Evolutionary conservation across 768 basidiomycete genomes (phyloP).

Genomic region (Phylloporus sp.): DNA sequence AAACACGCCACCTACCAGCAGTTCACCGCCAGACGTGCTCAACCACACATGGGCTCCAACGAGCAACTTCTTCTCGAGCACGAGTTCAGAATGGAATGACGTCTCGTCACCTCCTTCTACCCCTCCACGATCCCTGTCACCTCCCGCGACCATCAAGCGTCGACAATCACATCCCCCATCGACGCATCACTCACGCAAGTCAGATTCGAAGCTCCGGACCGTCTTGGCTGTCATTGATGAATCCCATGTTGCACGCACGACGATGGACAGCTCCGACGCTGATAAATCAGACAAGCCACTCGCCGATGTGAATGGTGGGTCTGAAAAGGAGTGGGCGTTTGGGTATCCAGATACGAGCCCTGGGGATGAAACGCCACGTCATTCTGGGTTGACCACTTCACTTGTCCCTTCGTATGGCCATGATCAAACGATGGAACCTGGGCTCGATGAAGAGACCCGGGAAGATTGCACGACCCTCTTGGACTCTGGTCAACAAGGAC

Average conservation of each 20-base stretch:
- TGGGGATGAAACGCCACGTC: conserved; percentile 47
- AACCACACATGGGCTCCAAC: conserved; percentile 51
- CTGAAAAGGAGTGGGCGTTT: conserved; percentile 37
- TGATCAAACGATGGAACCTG: conserved; percentile 20
- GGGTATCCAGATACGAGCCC: conserved; percentile 31
- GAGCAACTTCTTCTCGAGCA: conserved; percentile 44
- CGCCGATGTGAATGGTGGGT: conserved; percentile 29
- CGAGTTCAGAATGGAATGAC: conserved; percentile 56
- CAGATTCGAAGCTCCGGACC: conserved; percentile 64
- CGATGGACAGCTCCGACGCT: conserved; percentile 22
- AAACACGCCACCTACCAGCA: conserved; percentile 36
- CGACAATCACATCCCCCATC: conserved; percentile 50
- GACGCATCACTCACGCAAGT: conserved; percentile 46
- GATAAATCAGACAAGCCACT: conserved; percentile 20
- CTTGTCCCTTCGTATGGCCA: conserved; percentile 20
- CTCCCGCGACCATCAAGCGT: conserved; percentile 39
- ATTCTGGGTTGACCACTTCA: conserved; percentile 30
- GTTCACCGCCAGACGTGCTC: conserved; percentile 33
- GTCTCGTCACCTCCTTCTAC: conserved; percentile 37
- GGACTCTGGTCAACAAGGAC: conserved; percentile 13
- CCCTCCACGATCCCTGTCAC: conserved; percentile 51
- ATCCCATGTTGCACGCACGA: conserved; percentile 36
- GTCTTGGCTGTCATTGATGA: conserved; percentile 76
- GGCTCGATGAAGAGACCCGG: conserved; percentile 16
- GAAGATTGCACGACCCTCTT: conserved; percentile 29